Base-by-base conservation (phyloP, 2,329 filamentous ascomycete species). In the Aspergillus sp. region DNA sequence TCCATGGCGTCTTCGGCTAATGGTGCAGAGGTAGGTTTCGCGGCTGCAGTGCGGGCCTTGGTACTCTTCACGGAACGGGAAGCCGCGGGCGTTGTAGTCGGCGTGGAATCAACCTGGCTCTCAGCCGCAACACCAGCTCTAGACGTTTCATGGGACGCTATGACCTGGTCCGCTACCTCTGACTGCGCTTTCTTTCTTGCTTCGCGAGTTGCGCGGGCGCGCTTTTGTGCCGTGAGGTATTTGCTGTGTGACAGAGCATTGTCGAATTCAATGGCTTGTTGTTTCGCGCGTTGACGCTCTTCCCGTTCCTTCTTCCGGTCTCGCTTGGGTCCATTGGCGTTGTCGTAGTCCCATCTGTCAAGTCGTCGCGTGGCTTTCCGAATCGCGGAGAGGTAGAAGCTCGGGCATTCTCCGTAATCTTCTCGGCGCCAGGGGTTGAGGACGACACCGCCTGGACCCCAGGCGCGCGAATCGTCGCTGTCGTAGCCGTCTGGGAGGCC, bases 341-440 rank as follows among this genome's bases (percentile, higher is more conserved):
- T 60, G 27, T 73, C 70, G 52, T 68, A 71, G 53, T 71, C 69
- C 72, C 72, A 75, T 20, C 70, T 63, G 50, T 73, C 67, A 25
- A 75, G 59, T 38, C 72, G 61, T 41, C 71, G 60, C n/a, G 63
- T 52, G 15, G 68, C 70, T 53, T 72, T 72, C 41, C 67, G 66
- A 37, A 74, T 55, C 15, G 72, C 64, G 7, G 69, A 73, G 19
- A 71, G 56, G 59, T 67, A 74, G 47, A 66, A 67, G 43, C 65
- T 69, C n/a, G 70, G 71, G 45, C 71, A 68, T 52, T 75, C 74
- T 43, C 74, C 74, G 52, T 62, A 74, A 50, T 76, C 73, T 49
- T 76, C 74, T 43, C 71, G 62, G 47, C 72, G 70, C 3, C 60
- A 58, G 3, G 66, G 67, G 37, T 70, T 69, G 1, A 69, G 68